Conservation (phyloP, 129 eudicot species). For the Flaveria robusta region DNA sequence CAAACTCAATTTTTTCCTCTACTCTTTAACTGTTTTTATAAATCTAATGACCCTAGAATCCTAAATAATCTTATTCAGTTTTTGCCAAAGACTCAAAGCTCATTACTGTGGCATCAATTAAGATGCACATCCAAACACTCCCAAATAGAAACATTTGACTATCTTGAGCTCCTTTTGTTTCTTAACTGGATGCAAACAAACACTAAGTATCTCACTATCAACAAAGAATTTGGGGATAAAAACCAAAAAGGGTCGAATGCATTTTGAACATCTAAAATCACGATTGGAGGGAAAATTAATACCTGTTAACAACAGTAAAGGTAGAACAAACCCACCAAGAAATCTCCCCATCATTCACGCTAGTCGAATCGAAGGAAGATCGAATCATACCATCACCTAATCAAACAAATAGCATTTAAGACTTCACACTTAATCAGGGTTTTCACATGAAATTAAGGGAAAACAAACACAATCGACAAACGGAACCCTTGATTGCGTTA, state of each 20-base stretch:
- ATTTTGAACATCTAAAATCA: constrained; percentile 4
- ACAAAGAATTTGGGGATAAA: not conserved
- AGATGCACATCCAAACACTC: constrained; percentile 10
- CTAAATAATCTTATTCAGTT: not conserved
- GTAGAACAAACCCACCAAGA: constrained; percentile 71
- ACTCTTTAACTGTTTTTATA: not conserved
- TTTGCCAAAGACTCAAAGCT: constrained; percentile 11
- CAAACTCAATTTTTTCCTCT: not conserved
- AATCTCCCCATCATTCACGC: constrained; percentile 58
- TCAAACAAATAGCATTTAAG: not conserved
- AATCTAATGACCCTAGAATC: not conserved
- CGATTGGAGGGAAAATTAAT: not conserved
- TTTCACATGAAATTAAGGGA: not conserved
- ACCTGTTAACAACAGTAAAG: constrained; percentile 84
- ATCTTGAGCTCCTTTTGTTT: not conserved
- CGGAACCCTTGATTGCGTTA: constrained; percentile 25
- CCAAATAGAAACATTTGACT: not conserved
- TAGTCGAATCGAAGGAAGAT: constrained; percentile 2
- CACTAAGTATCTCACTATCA: not conserved
- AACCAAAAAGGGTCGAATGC: not conserved
- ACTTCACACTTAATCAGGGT: not conserved
- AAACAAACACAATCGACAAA: not conserved
- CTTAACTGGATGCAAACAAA: not conserved
- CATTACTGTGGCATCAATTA: not conserved
- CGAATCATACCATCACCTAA: constrained; percentile 40